Percentiles rank a stretch among this genome's conserved stretches.
phyloP scores from a whole-genome alignment of 495 filamentous ascomycete genomes.

The Xanthoparmelia taractica region DNA sequence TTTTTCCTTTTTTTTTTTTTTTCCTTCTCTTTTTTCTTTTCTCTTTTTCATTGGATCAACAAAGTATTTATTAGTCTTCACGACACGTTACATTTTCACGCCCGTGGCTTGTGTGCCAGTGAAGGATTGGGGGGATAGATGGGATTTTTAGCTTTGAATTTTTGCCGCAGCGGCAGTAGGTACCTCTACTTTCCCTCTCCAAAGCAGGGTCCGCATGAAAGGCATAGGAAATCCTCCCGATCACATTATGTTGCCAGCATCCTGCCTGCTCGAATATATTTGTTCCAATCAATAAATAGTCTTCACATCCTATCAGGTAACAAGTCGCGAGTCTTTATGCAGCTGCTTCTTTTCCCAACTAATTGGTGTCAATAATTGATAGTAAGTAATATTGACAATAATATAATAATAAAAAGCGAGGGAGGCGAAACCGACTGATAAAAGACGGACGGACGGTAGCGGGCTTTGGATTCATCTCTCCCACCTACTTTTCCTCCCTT shows the following conservation, averaged over 20 bases:
- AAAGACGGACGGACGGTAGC: slow-evolving; percentile 16
- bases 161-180: slow-evolving; percentile 21
- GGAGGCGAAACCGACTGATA: slow-evolving; percentile 12
- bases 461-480: slow-evolving; percentile 5
- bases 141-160: slow-evolving; percentile 4
- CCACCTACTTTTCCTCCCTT: background rate
- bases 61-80: background rate
- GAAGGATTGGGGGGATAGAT: too few relatives aligned
- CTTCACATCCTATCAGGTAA: slow-evolving; percentile 1
- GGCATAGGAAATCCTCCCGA: slow-evolving; percentile 12
- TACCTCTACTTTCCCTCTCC: slow-evolving; percentile 15
- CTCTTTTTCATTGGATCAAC: too few relatives aligned
- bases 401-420: too few relatives aligned
- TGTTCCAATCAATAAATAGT: background rate
- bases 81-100: too few relatives aligned
- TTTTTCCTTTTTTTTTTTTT: too few relatives aligned
- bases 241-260: slow-evolving; percentile 13
- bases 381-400: too few relatives aligned
- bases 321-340: background rate
- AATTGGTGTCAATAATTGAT: background rate
- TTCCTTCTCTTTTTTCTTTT: too few relatives aligned
- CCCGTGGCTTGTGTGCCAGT: too few relatives aligned
- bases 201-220: background rate
- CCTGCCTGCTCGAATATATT: background rate
- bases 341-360: background rate